phyloP scores from a whole-genome alignment of 108 stramenopile species.

The Craspedostauros australis region DNA sequence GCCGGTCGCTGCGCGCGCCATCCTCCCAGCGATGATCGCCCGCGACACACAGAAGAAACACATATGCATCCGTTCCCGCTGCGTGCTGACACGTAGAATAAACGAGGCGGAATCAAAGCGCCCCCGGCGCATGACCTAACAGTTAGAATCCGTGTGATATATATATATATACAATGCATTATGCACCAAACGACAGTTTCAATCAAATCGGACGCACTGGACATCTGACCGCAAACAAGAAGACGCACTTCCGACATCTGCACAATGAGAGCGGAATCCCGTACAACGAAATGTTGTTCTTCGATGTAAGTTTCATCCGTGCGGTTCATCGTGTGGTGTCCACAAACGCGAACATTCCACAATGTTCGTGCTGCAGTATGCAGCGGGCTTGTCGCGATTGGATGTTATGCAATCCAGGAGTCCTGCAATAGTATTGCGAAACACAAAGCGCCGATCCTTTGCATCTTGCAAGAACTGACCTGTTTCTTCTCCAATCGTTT shows the following conservation, averaged over 20 bases:
- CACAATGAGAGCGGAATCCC: conserved; percentile 43
- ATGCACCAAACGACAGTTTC: conserved; percentile 4
- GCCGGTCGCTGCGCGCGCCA: too few relatives aligned
- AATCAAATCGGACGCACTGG: conserved; percentile 55
- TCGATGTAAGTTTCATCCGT: conserved; percentile 43
- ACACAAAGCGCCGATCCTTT: neutral
- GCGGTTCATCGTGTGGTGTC: neutral
- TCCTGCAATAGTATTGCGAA: neutral
- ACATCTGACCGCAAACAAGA: conserved; percentile 41
- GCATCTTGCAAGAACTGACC: neutral
- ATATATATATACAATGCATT: too few relatives aligned
- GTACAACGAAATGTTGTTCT: conserved; percentile 61
- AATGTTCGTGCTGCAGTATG: neutral
- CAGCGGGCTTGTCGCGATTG: neutral
- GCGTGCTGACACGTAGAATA: too few relatives aligned
- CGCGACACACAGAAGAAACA: too few relatives aligned
- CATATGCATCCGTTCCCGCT: too few relatives aligned
- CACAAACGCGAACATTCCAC: neutral
- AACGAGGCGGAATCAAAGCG: too few relatives aligned
- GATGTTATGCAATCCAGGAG: neutral
- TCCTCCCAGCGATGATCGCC: neutral
- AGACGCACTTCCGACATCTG: conserved; percentile 49
- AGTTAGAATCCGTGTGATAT: too few relatives aligned
- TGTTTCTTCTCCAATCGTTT: neutral
- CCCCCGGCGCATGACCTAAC: too few relatives aligned